These are phyloP conservation scores for Fusarium concolor DNA, from an alignment of 2,329 filamentous ascomycete species.

Conservation along the genomic window DNA sequence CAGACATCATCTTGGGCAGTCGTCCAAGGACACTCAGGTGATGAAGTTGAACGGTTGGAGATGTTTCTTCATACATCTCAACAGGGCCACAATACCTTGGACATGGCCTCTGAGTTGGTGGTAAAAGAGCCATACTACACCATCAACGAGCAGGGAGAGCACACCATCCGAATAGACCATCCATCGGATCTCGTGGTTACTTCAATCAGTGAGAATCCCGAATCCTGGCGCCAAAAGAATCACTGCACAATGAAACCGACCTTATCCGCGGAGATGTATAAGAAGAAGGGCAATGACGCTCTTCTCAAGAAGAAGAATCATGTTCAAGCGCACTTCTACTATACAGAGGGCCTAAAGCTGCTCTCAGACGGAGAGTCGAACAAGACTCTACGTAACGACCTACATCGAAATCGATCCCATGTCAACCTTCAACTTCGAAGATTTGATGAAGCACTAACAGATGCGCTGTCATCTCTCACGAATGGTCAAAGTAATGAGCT, in stretches of 20 bases:
- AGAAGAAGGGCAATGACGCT: constrained; percentile 48
- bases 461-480: constrained; percentile 49
- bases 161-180: constrained; percentile 54
- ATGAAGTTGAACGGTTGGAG: constrained; percentile 47
- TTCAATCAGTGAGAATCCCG: constrained; percentile 18
- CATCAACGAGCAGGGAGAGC: constrained; percentile 53
- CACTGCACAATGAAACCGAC: fast-evolving
- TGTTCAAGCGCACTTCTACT: constrained; percentile 40
- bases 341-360: constrained; percentile 43
- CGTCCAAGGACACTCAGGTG: constrained; percentile 43
- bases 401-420: constrained; percentile 48
- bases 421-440: constrained; percentile 49
- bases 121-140: constrained; percentile 65
- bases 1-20: constrained; percentile 47
- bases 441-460: constrained; percentile 48
- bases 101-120: constrained; percentile 51
- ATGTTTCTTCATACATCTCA: constrained; percentile 51
- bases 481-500: constrained; percentile 5
- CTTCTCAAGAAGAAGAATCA: constrained; percentile 36
- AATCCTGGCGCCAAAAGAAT: constrained; percentile 31
- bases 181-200: constrained; percentile 48
- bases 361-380: neutral
- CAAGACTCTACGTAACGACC: constrained; percentile 46
- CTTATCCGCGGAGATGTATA: constrained; percentile 33
- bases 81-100: constrained; percentile 49